Evolutionary conservation across 768 basidiomycete species (phyloP).

Genomic region (Naematelia aurantialba): DNA sequence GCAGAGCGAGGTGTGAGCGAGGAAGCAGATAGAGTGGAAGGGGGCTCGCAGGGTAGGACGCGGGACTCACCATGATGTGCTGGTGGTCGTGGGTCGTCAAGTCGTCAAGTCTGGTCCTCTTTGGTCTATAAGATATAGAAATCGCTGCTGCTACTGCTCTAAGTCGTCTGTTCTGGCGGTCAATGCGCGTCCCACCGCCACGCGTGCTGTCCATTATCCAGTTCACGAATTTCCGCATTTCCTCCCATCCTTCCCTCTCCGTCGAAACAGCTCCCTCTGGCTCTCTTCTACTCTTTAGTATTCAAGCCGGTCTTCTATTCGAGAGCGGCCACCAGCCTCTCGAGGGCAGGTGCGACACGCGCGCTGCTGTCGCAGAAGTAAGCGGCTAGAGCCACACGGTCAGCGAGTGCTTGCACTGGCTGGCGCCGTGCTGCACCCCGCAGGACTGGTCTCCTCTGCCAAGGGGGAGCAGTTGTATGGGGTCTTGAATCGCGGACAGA

Average conservation of each 20-base stretch:
- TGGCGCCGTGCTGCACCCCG: conserved; percentile 19
- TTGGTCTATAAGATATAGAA: background rate
- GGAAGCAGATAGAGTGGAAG: background rate
- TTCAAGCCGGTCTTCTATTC: background rate
- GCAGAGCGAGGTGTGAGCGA: no score
- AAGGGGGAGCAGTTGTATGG: conserved; percentile 27
- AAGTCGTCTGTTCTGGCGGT: background rate
- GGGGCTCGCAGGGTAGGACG: background rate
- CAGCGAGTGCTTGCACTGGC: background rate
- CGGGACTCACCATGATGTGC: conserved; percentile 4
- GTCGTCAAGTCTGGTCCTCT: background rate
- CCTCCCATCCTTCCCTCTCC: background rate
- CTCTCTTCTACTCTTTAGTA: no score
- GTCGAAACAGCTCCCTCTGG: no score
- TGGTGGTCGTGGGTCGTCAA: conserved; percentile 1
- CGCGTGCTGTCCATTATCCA: background rate
- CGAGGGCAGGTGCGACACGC: background rate
- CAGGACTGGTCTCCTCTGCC: conserved; percentile 21
- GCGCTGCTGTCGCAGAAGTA: background rate
- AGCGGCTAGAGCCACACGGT: background rate
- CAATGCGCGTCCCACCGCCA: background rate
- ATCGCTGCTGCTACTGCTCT: background rate
- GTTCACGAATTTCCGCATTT: background rate
- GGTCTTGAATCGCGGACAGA: conserved; percentile 13
- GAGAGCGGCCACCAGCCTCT: no score